phyloP scores from a whole-genome alignment of 23 red algal species.

The Gracilaria gracilis region DNA sequence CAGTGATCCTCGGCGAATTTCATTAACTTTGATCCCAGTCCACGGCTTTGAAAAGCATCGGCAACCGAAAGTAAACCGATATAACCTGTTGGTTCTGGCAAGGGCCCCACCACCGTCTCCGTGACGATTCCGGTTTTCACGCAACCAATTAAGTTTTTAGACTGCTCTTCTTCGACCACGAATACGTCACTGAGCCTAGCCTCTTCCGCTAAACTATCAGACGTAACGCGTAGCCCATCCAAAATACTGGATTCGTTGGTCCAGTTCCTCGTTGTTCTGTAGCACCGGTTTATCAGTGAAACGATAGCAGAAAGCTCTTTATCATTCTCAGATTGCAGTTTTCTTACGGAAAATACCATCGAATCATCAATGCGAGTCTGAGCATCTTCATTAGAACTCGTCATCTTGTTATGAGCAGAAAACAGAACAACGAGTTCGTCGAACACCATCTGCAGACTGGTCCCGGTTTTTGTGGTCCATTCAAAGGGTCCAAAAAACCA shows the following conservation, averaged over 20 bases:
- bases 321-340: not conserved
- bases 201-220: conserved; percentile 24
- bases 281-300: conserved; percentile 67
- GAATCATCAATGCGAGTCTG: too few species aligned
- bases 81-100: conserved; percentile 59
- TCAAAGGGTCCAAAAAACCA: too few species aligned
- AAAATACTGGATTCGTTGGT: conserved; percentile 65
- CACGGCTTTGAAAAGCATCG: conserved; percentile 60
- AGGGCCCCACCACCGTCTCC: conserved; percentile 35
- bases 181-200: conserved; percentile 23
- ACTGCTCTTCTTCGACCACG: conserved; percentile 3
- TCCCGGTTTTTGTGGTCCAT: too few species aligned
- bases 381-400: not conserved
- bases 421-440: too few species aligned
- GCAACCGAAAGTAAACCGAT: conserved; percentile 67
- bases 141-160: conserved; percentile 57
- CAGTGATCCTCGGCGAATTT: conserved; percentile 46
- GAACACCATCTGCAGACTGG: too few species aligned
- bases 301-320: conserved; percentile 25
- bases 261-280: conserved; percentile 59
- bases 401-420: too few species aligned
- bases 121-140: conserved; percentile 55
- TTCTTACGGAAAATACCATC: not conserved
- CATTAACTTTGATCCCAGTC: conserved; percentile 63
- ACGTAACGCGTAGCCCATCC: conserved; percentile 40